Percentiles rank a stretch among this genome's conserved stretches.
phyloP scores from a whole-genome alignment of 441 rosid species.

The Capsella rubella region DNA sequence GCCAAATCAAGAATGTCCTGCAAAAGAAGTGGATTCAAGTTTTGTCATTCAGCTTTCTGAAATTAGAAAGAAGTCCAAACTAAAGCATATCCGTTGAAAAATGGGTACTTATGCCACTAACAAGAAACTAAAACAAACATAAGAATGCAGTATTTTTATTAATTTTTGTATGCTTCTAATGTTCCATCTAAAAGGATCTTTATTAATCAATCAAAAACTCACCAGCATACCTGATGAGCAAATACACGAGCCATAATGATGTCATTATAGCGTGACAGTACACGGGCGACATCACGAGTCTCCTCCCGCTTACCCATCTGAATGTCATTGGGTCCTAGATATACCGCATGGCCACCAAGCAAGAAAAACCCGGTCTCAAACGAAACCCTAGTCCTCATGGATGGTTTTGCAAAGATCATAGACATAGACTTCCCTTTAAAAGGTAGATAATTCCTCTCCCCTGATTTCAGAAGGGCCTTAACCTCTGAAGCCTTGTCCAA shows the following conservation, averaged over 20 bases:
- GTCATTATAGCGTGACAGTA: conserved; percentile 86
- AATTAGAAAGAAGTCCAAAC: background rate
- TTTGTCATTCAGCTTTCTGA: background rate
- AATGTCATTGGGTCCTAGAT: conserved; percentile 90
- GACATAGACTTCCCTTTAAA: conserved; percentile 97
- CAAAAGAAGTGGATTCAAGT: conserved; percentile 21
- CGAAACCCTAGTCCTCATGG: conserved; percentile 96
- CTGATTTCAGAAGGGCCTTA: conserved; percentile 79
- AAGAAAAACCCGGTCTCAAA: conserved; percentile 96
- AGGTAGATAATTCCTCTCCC: conserved; percentile 80
- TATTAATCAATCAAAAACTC: conserved; percentile 47
- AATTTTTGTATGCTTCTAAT: background rate
- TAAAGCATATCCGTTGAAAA: background rate
- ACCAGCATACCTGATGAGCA: conserved; percentile 97
- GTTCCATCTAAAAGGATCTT: background rate
- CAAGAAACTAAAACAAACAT: conserved; percentile 11
- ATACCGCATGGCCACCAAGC: conserved; percentile 95
- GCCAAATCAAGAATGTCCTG: conserved; percentile 97
- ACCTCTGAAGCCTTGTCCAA: conserved; percentile 83
- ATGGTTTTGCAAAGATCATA: conserved; percentile 97
- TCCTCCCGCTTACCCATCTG: conserved; percentile 99
- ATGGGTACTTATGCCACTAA: background rate
- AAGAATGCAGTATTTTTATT: background rate
- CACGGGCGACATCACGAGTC: conserved; percentile 98
- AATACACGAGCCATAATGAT: conserved; percentile 98